Percentiles rank a stretch among this genome's conserved stretches.
Evolutionary conservation across 805 yeast genomes (phyloP).

Genomic region (Saturnispora serradocipensis): DNA sequence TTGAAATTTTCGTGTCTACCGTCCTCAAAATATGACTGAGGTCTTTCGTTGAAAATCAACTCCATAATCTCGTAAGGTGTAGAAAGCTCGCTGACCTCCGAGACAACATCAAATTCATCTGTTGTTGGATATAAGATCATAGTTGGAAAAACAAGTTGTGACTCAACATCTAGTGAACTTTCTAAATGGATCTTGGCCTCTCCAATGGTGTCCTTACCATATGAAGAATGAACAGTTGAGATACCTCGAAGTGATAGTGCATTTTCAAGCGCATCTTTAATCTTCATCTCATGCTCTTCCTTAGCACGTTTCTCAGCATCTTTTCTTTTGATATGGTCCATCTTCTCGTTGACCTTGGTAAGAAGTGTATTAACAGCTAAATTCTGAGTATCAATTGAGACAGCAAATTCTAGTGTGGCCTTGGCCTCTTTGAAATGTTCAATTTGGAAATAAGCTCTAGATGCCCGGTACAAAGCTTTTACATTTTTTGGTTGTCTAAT

Average conservation of each 20-base stretch:
- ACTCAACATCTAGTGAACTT: constrained; percentile 56
- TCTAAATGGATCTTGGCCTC: constrained; percentile 49
- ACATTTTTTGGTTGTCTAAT: constrained; percentile 55
- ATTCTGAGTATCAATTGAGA: constrained; percentile 51
- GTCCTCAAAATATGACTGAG: constrained; percentile 57
- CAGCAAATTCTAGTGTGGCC: constrained; percentile 57
- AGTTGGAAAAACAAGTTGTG: constrained; percentile 77
- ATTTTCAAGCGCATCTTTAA: constrained; percentile 37
- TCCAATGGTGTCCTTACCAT: constrained; percentile 49
- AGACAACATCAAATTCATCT: constrained; percentile 76
- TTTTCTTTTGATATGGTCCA: constrained; percentile 17
- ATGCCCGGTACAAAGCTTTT: constrained; percentile 82
- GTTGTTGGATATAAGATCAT: constrained; percentile 73
- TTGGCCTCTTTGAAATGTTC: constrained; percentile 65
- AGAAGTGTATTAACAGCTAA: constrained; percentile 42
- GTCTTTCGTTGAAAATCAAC: constrained; percentile 48
- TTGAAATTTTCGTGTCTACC: constrained; percentile 54
- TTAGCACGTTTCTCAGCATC: constrained; percentile 21
- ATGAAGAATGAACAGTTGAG: constrained; percentile 37
- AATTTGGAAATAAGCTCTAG: constrained; percentile 65
- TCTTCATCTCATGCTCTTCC: constrained; percentile 33
- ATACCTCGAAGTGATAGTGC: constrained; percentile 58
- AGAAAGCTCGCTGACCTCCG: constrained; percentile 62
- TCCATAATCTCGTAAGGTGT: constrained; percentile 57
- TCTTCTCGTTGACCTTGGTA: constrained; percentile 29